Evolutionary conservation across 1,139 yeast species (phyloP), one percentile per base, ranked within the genome.

Genomic region (Scheffersomyces parashehatae): DNA sequence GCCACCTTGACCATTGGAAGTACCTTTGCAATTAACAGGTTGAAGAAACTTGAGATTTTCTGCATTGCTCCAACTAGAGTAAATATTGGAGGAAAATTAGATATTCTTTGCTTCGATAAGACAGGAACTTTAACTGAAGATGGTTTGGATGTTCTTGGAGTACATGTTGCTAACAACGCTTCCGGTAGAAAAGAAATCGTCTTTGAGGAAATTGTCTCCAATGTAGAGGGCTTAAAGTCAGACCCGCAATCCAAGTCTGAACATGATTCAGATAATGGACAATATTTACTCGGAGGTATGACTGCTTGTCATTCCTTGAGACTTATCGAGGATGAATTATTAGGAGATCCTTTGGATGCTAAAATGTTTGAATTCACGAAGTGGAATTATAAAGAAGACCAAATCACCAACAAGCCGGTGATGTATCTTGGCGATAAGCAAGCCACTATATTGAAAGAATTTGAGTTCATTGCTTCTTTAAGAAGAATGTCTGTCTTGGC

Each of bases 81-180:
- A 36, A 95, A 95, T 60, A 84, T 93, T 28, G 97, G 97, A 31
- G 99, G 99, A 4, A 90, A 93, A 56, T 64, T 95, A 26, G 98
- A 93, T 59, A 81, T 88, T 3, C 73, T 90, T 59, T 89, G 97
- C 57, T 93, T 95, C 65, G 99, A 93, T 67, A 93, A 93, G 61
- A 93, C 99, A 0, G 99, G 99, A 1, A 93, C 99, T 0, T 72
- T 93, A 52, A 93, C 99, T 0, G 99, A 93, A 60, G 99, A 93
- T 62, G 99, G 98, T 0, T 71, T 93, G 39, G 98, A 91, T 62
- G 89, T 95, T 5, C 73, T 90, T 56, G 99, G 99, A 3, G 82
- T 91, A 12, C 96, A 88, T 56, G 66, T 85, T 5, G 76, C 80
- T 1, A 70, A 75, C 36, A 76, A 77, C 46, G 82, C 81, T 1